phyloP scores from a whole-genome alignment of 495 filamentous ascomycete species.

The Penicillium atrosanguineum region DNA sequence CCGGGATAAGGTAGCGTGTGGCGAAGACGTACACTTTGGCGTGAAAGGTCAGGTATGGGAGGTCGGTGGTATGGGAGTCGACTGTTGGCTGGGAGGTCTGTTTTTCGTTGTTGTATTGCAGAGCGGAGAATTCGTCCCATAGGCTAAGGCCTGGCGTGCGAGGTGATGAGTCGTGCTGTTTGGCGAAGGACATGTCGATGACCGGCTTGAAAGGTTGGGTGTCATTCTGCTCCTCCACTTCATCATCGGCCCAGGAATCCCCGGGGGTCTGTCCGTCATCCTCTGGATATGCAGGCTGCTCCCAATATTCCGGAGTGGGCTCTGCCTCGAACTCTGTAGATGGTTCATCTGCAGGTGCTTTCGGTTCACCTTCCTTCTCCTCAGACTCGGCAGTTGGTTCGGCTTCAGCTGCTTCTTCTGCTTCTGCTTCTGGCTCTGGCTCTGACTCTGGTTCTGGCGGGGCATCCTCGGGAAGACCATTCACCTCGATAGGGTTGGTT shows the following conservation, averaged over 20 bases:
- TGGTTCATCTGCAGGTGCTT: not conserved
- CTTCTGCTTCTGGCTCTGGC: not conserved
- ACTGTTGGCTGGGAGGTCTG: conserved; percentile 6
- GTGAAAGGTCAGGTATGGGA: conserved; percentile 46
- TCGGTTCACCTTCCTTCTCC: not conserved
- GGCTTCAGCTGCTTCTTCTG: not conserved
- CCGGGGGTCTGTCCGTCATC: not conserved
- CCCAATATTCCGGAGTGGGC: not conserved
- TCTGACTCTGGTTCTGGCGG: too few species aligned
- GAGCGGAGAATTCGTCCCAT: conserved; percentile 41
- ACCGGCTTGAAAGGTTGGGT: conserved; percentile 23
- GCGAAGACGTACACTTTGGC: conserved; percentile 50
- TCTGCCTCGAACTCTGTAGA: not conserved
- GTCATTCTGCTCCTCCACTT: conserved; percentile 2
- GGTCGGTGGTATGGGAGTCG: conserved; percentile 13
- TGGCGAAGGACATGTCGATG: conserved; percentile 46
- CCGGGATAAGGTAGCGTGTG: conserved; percentile 43
- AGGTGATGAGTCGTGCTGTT: conserved; percentile 29
- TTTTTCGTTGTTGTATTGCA: conserved; percentile 36
- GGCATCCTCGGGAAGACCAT: conserved; percentile 4
- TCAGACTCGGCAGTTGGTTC: not conserved
- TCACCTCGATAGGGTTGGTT: conserved; percentile 7
- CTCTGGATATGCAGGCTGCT: not conserved
- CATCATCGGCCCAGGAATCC: conserved; percentile 8
- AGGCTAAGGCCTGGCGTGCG: conserved; percentile 35